Evolutionary conservation across 805 yeast genomes (phyloP), one percentile per base, ranked within the genome.

Genomic region (Dipodascopsis uninucleata): DNA sequence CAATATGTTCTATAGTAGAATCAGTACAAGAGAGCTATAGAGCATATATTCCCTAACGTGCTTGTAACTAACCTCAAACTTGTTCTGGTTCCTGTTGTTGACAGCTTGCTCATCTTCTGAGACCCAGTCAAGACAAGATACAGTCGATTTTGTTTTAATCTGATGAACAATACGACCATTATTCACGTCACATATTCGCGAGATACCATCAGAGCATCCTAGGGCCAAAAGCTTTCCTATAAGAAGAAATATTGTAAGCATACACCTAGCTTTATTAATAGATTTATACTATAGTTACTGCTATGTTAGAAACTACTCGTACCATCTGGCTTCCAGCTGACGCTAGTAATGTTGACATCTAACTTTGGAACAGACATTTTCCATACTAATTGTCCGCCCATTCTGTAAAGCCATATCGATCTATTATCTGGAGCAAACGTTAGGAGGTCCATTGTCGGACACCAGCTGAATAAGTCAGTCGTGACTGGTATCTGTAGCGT

Each of bases 291-390:
- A 14, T 7, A 12, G 23, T 32, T 28, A 22, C 33, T 20, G 22
- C 12, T n/a, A 14, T 4, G 8, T 10, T 31, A 16, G 18, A 17
- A n/a, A n/a, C 8, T 18, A 26, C 32, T 37, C n/a, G n/a, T 34
- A 44, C 58, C 58, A 33, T 55, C 58, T 7, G 52, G 52, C 21
- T 42, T 45, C 58, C 58, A 55, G 2, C 43, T 16, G 4, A 55
- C 5, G 4, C 21, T 5, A 16, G 9, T 12, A 5, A 51, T 37
- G n/a, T 28, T 26, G 7, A 34, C 48, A 14, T 23, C 39, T 10
- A 41, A 31, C 12, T 29, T 45, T 16, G 38, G 37, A 20, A 47
- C n/a, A 3, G 44, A 9, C 16, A 41, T 10, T 26, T 35, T 46
- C 58, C 59, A 52, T 12, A 55, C 57, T 14, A 47, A 36, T 28